Evolutionary conservation across 2,329 filamentous ascomycete species (phyloP).

Genomic region (Colletotrichum navitas): DNA sequence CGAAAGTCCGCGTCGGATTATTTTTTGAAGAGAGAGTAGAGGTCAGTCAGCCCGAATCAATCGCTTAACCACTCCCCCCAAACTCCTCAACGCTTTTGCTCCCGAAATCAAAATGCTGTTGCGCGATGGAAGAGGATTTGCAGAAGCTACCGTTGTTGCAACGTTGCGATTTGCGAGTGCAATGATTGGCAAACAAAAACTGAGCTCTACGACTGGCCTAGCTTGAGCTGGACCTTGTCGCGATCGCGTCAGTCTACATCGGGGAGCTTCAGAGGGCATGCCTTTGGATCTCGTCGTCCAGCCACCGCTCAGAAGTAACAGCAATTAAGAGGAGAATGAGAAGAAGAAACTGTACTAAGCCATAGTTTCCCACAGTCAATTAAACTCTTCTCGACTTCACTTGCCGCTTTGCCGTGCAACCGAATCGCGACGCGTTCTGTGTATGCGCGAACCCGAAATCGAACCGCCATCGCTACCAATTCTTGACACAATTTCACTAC

Average conservation of each 20-base stretch:
- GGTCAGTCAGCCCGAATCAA: constrained; percentile 39
- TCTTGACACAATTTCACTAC: constrained; percentile 1
- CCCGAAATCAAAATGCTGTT: constrained; percentile 6
- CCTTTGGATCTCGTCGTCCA: neutral
- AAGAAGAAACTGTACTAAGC: constrained; percentile 24
- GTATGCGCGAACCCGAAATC: constrained; percentile 29
- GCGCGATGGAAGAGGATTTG: constrained; percentile 13
- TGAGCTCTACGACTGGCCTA: constrained; percentile 7
- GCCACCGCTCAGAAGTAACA: neutral
- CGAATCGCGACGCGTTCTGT: constrained; percentile 31
- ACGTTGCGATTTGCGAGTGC: constrained; percentile 9
- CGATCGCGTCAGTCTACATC: constrained; percentile 1
- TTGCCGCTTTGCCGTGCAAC: constrained; percentile 24
- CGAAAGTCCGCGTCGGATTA: constrained; percentile 37
- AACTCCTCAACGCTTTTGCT: constrained; percentile 15
- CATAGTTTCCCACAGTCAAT: constrained; percentile 32
- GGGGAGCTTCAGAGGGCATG: neutral
- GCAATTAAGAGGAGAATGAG: neutral
- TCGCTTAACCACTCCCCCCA: neutral
- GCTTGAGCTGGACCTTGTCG: constrained; percentile 28
- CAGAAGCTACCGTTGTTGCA: constrained; percentile 6
- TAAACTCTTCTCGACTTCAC: constrained; percentile 21
- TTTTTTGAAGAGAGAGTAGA: constrained; percentile 31
- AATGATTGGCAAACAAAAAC: neutral
- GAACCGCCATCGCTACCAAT: neutral